Conservation (phyloP, 1,139 yeast species). For the Tardiomyces depauwii region DNA sequence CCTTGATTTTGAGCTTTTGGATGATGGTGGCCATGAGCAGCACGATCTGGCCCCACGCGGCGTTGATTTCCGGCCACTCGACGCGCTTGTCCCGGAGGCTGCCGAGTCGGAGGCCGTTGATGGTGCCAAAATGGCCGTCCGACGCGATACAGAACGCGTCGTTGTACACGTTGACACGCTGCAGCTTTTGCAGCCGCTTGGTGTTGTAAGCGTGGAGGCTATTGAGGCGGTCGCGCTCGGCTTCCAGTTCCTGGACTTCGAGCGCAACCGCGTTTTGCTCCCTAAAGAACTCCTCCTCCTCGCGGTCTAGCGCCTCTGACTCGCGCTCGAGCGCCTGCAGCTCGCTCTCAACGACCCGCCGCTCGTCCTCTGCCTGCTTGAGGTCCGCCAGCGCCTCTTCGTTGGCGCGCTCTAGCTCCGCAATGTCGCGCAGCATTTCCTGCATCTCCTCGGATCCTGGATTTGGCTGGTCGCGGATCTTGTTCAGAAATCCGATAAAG, state of each 20-base stretch:
- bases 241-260: slow-evolving; percentile 36
- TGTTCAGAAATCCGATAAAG: slow-evolving; percentile 61
- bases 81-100: slow-evolving; percentile 41
- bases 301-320: slow-evolving; percentile 24
- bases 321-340: slow-evolving; percentile 25
- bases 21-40: slow-evolving; percentile 56
- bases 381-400: slow-evolving; percentile 12
- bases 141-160: slow-evolving; percentile 75
- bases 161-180: slow-evolving; percentile 69
- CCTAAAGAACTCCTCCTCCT: slow-evolving; percentile 33
- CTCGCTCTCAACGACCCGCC: slow-evolving; percentile 11
- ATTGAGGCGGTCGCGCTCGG: slow-evolving; percentile 49
- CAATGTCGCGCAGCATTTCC: slow-evolving; percentile 9
- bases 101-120: slow-evolving; percentile 77
- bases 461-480: slow-evolving; percentile 46
- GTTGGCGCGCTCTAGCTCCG: slow-evolving; percentile 10
- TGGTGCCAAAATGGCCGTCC: slow-evolving; percentile 77
- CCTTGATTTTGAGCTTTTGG: slow-evolving; percentile 42
- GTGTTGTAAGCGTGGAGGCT: slow-evolving; percentile 51
- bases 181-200: slow-evolving; percentile 53
- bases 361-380: slow-evolving; percentile 18
- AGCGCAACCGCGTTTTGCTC: slow-evolving; percentile 43
- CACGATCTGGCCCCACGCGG: slow-evolving; percentile 82
- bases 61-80: slow-evolving; percentile 88
- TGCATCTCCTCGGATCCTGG: slow-evolving; percentile 32